Conservation (phyloP, 2,329 filamentous ascomycete species). For the Pyricularia sp. region DNA sequence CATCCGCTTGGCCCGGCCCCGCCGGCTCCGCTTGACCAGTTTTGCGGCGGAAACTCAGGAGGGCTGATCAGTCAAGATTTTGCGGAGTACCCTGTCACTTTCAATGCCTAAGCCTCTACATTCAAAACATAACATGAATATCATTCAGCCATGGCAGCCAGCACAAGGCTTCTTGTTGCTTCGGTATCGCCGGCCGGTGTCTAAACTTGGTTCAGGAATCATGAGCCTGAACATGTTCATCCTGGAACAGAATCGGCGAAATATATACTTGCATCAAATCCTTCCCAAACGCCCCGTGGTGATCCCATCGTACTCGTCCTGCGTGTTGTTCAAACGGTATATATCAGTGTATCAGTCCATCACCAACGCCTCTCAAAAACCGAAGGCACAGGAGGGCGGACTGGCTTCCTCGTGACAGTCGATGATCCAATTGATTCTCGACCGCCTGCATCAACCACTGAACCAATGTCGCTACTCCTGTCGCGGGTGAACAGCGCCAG, state of each 20-base stretch:
- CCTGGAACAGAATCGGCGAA: neutral
- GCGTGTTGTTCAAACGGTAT: neutral
- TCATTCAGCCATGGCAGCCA: neutral
- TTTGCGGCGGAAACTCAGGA: neutral
- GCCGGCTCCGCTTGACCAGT: neutral
- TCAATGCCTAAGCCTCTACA: neutral
- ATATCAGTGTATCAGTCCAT: neutral
- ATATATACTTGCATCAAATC: neutral
- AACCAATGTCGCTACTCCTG: slow-evolving; percentile 4
- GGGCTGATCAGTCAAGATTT: neutral
- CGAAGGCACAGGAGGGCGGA: neutral
- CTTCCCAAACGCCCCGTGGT: neutral
- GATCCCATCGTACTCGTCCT: neutral
- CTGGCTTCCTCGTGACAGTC: neutral
- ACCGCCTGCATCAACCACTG: neutral
- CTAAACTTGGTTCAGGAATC: neutral
- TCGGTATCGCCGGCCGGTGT: neutral
- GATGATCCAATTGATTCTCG: neutral
- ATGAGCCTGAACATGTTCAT: neutral
- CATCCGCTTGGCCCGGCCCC: neutral
- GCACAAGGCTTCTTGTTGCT: neutral
- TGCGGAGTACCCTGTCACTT: neutral
- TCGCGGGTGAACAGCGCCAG: slow-evolving; percentile 75
- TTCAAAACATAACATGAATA: neutral
- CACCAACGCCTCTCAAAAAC: neutral